Conservation (phyloP, 106 monocot species). For the Dioscorea dumetorum region DNA sequence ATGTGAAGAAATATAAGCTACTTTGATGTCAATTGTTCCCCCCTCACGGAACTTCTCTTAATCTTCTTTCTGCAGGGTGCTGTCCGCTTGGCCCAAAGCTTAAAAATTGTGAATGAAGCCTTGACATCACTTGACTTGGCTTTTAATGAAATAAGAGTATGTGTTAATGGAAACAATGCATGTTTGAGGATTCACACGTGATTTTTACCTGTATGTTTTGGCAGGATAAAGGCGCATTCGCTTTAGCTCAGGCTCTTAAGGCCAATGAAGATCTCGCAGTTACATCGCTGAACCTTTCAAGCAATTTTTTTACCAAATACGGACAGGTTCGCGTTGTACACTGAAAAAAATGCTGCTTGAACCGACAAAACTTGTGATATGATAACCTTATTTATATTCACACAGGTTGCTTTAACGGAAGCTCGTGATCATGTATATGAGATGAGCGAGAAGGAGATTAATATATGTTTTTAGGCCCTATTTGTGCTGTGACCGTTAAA, state of each 20-base stretch:
- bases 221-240: conserved; percentile 94
- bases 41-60: not conserved
- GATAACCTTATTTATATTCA: not conserved
- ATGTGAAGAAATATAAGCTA: not conserved
- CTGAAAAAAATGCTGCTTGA: not conserved
- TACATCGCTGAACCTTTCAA: conserved; percentile 75
- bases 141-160: conserved; percentile 96
- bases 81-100: conserved; percentile 75
- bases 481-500: no score
- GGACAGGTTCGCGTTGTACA: conserved; percentile 52
- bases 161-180: not conserved
- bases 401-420: conserved; percentile 91
- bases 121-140: conserved; percentile 88
- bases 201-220: not conserved
- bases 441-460: conserved; percentile 86
- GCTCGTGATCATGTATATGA: conserved; percentile 93
- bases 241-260: conserved; percentile 91
- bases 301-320: conserved; percentile 93
- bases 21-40: not conserved
- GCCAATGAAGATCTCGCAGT: conserved; percentile 88
- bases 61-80: conserved; percentile 50
- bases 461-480: conserved; percentile 61
- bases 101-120: conserved; percentile 93
- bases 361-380: not conserved
- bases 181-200: no score